These are phyloP conservation scores for Russula abietina DNA, from an alignment of 768 basidiomycete species.

Conservation along the genomic window DNA sequence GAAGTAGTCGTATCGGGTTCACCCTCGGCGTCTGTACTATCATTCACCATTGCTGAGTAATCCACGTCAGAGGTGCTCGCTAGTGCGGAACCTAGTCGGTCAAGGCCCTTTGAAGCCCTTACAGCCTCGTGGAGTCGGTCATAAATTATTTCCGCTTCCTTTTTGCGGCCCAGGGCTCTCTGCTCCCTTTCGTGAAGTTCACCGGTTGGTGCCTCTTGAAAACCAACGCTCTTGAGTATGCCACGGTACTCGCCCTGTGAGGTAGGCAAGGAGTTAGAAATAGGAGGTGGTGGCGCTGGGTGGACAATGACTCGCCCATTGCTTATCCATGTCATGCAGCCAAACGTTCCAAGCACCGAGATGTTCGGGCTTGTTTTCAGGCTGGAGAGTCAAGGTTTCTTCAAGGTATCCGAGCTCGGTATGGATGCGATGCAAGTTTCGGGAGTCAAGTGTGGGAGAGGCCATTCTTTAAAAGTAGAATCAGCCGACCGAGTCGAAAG, in stretches of 20 bases:
- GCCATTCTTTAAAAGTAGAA: conserved; percentile 14
- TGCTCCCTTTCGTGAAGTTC: conserved; percentile 17
- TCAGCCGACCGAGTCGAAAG: not conserved
- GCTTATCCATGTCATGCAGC: conserved; percentile 20
- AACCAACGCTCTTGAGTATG: conserved; percentile 20
- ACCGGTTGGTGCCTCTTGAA: conserved; percentile 16
- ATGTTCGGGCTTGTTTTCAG: conserved; percentile 16
- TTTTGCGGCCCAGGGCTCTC: conserved; percentile 13
- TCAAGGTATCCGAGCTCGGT: conserved; percentile 19
- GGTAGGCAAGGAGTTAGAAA: not conserved
- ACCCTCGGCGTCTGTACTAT: conserved; percentile 21
- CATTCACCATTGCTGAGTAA: conserved; percentile 12
- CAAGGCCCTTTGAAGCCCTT: not conserved
- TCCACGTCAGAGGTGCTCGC: conserved; percentile 14
- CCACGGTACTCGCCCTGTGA: conserved; percentile 16
- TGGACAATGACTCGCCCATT: conserved; percentile 14
- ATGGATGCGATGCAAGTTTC: conserved; percentile 20
- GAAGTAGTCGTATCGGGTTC: conserved; percentile 20
- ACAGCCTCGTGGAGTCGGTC: conserved; percentile 11
- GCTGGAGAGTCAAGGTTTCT: conserved; percentile 8
- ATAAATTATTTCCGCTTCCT: conserved; percentile 17
- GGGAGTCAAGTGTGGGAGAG: conserved; percentile 7
- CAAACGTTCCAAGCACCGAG: conserved; percentile 15
- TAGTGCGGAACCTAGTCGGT: conserved; percentile 1
- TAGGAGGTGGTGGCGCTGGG: not conserved